phyloP scores from a whole-genome alignment of 495 filamentous ascomycete genomes.

The Polyplosphaeria fusca region DNA sequence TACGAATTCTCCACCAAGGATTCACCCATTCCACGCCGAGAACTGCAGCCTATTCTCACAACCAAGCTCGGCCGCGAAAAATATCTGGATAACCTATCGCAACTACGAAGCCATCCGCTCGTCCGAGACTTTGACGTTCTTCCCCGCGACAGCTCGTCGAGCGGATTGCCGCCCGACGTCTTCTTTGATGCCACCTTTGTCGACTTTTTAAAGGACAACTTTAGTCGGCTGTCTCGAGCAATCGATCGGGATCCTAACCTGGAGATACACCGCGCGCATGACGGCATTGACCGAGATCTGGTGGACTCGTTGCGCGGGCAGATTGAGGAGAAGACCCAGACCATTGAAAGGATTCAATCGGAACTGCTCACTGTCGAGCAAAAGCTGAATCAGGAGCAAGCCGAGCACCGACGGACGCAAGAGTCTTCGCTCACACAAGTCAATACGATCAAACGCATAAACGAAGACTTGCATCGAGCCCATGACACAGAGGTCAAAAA shows the following conservation, averaged over 20 bases:
- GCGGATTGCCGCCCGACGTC: conserved; percentile 70
- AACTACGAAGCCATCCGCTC: conserved; percentile 73
- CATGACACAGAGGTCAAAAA: conserved; percentile 58
- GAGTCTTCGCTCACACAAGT: conserved; percentile 65
- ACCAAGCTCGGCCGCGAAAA: conserved; percentile 79
- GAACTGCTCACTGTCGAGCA: conserved; percentile 64
- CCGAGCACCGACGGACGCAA: conserved; percentile 68
- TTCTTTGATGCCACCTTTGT: conserved; percentile 84
- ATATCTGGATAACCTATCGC: conserved; percentile 81
- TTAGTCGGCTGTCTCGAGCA: conserved; percentile 75
- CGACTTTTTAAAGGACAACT: conserved; percentile 94
- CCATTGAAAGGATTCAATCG: conserved; percentile 64
- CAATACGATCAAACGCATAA: conserved; percentile 61
- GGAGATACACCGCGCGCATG: conserved; percentile 59
- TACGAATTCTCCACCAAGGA: conserved; percentile 99
- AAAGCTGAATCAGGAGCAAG: conserved; percentile 72
- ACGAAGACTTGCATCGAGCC: conserved; percentile 66
- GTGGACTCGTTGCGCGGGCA: conserved; percentile 77
- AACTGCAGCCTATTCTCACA: conserved; percentile 74
- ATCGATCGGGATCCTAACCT: conserved; percentile 89
- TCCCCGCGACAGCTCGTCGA: conserved; percentile 59
- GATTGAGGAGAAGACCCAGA: conserved; percentile 66
- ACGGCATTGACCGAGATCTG: conserved; percentile 42
- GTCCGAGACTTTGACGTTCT: conserved; percentile 90
- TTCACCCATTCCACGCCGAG: conserved; percentile 81